Base-by-base conservation (phyloP, 1,284 basidiomycete species). In the Puccinia hordei region DNA sequence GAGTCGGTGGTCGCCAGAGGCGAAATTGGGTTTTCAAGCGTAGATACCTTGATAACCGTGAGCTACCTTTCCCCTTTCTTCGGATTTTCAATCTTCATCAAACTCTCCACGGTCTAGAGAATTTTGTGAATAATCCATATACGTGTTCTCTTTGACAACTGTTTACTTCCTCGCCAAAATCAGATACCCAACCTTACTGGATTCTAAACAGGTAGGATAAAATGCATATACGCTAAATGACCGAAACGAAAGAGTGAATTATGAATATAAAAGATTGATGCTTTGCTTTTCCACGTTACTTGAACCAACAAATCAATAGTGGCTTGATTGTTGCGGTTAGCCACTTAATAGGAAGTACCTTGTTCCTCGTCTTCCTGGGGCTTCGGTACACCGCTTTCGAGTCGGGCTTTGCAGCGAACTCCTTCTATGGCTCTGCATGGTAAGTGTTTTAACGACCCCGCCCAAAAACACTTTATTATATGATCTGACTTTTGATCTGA, bases 141-240 rank as follows among this genome's bases (percentile, higher is more conserved):
- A 13, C 65, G 22, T 24, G 15, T 44, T 24, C 22, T 41, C 41
- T 68, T n/a, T 68, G 65, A 13, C 12, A 19, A 51, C 17, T 46
- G 51, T 1, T 35, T 35, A 41, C 12, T 4, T 22, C n/a, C 35
- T 66, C 35, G 38, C 4, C 4, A 41, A 41, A 51, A 51, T 13
- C 44, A 69, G 68, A 69, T 69, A 1, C 13, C 9, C 46, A 69
- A n/a, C 68, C 68, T 49, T 69, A 69, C 46, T 69, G 68, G 68
- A 24, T 69, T 69, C 68, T 17, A 22, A 69, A 69, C 27, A 69
- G 68, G 68, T 69, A 46, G 12, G 38, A 12, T 6, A 33, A 33
- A 30, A 30, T 27, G 8, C 57, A 59, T 4, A 38, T 4, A 30
- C 24, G 30, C 24, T 61, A n/a, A n/a, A n/a, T n/a, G n/a, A n/a